phyloP scores from a whole-genome alignment of 306 rosid species.

The Leucaena leucocephala region DNA sequence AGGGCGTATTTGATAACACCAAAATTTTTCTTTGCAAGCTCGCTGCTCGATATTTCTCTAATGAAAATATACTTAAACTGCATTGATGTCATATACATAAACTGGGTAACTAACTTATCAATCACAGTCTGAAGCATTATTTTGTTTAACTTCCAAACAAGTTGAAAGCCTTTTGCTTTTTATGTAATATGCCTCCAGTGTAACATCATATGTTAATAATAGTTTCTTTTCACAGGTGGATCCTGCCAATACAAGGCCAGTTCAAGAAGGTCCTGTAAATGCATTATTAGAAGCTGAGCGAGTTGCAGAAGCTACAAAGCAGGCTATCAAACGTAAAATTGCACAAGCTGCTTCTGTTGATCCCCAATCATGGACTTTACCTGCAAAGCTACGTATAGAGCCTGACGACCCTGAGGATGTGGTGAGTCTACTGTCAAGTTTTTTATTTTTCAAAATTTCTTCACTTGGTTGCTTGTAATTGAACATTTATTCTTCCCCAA shows the following conservation, averaged over 20 bases:
- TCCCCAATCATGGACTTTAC: slow-evolving; percentile 76
- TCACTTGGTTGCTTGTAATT: background rate
- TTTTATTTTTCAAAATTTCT: background rate
- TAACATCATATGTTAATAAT: slow-evolving; percentile 22
- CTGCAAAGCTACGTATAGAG: slow-evolving; percentile 92
- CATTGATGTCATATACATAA: too few species aligned
- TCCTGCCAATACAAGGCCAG: slow-evolving; percentile 83
- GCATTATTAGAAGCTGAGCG: slow-evolving; percentile 90
- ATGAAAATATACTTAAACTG: background rate
- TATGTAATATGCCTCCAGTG: slow-evolving; percentile 11
- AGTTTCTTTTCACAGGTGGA: slow-evolving; percentile 72
- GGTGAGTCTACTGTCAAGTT: slow-evolving; percentile 49
- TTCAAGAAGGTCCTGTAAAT: slow-evolving; percentile 76
- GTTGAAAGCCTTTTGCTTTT: background rate
- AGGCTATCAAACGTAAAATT: slow-evolving; percentile 90
- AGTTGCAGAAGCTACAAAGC: slow-evolving; percentile 97
- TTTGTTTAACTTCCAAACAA: slow-evolving; percentile 1
- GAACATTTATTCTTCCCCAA: background rate
- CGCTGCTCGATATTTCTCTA: background rate
- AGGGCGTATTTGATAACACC: background rate
- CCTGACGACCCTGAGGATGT: slow-evolving; percentile 97
- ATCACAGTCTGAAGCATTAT: slow-evolving; percentile 20
- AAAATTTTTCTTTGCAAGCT: background rate
- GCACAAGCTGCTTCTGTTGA: slow-evolving; percentile 91
- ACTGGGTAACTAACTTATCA: background rate